These are phyloP conservation scores for Penicillium chermesinum DNA, from an alignment of 495 filamentous ascomycete genomes.

Conservation along the genomic window DNA sequence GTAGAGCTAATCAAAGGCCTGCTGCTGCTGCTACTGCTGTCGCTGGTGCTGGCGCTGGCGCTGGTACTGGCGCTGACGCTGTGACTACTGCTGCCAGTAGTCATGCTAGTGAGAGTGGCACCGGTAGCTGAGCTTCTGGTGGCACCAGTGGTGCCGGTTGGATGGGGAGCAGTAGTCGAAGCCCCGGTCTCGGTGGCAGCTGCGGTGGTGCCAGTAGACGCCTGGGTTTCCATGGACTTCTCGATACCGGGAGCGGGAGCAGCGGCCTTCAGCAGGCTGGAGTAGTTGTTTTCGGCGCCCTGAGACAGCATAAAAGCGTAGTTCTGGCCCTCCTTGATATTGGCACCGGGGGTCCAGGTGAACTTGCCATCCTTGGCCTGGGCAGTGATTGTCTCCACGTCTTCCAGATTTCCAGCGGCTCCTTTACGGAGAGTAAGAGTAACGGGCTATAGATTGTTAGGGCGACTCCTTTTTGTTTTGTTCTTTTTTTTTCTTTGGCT, in stretches of 20 bases:
- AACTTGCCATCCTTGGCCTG: conserved; percentile 32
- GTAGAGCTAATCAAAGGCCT: conserved; percentile 20
- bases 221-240: too few species aligned
- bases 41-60: conserved; percentile 1
- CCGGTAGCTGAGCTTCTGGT: neutral
- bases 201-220: too few species aligned
- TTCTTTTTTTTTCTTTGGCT: too few species aligned
- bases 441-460: conserved; percentile 23
- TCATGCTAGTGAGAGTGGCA: too few species aligned
- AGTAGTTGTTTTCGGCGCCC: conserved; percentile 39
- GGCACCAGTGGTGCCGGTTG: conserved; percentile 5
- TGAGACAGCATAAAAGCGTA: conserved; percentile 48
- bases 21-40: conserved; percentile 11
- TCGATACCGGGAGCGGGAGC: conserved; percentile 8
- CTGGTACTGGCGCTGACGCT: conserved; percentile 4
- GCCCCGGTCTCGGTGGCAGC: conserved; percentile 12
- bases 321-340: conserved; percentile 31
- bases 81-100: conserved; percentile 3
- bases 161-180: conserved; percentile 9
- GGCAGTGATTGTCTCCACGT: conserved; percentile 35
- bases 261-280: conserved; percentile 34
- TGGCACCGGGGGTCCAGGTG: conserved; percentile 37
- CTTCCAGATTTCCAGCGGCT: conserved; percentile 29
- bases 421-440: conserved; percentile 46
- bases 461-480: neutral